Percentiles rank a stretch among this genome's conserved stretches.
These are phyloP conservation scores for Fistulifera pelliculosa DNA, from an alignment of 108 stramenopile species.

Conservation along the genomic window DNA sequence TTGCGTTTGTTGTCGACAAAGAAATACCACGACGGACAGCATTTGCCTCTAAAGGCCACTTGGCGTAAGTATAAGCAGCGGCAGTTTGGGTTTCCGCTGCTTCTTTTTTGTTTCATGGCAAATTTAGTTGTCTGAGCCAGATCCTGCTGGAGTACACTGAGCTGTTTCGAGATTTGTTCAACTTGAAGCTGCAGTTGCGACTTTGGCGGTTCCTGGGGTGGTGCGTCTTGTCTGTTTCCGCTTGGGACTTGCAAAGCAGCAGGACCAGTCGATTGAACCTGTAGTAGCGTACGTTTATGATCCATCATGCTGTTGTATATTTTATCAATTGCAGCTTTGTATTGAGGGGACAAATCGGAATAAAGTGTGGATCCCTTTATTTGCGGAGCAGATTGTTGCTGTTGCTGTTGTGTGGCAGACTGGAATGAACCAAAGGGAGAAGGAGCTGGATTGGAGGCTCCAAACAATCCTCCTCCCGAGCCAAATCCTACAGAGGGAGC, in stretches of 20 bases:
- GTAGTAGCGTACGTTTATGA: constrained; percentile 52
- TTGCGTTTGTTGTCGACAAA: background rate
- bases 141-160: constrained; percentile 5
- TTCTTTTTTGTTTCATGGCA: constrained; percentile 8
- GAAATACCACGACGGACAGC: constrained; percentile 47
- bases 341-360: constrained; percentile 38
- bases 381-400: constrained; percentile 25
- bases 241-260: constrained; percentile 36
- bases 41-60: constrained; percentile 69
- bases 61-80: constrained; percentile 46
- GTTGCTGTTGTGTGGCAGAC: constrained; percentile 10
- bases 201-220: constrained; percentile 10
- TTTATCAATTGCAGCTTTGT: constrained; percentile 59
- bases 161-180: constrained; percentile 11
- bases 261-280: constrained; percentile 44
- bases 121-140: background rate
- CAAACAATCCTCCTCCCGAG: constrained; percentile 21
- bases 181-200: constrained; percentile 15
- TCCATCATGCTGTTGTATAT: constrained; percentile 72
- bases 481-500: constrained; percentile 28
- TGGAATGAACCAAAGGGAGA: constrained; percentile 15
- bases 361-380: constrained; percentile 58
- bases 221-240: constrained; percentile 7
- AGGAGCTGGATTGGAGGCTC: constrained; percentile 24
- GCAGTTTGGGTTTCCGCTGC: constrained; percentile 13